Evolutionary conservation across 768 basidiomycete genomes (phyloP).

Genomic region (Candolleomyces aberdarensis): DNA sequence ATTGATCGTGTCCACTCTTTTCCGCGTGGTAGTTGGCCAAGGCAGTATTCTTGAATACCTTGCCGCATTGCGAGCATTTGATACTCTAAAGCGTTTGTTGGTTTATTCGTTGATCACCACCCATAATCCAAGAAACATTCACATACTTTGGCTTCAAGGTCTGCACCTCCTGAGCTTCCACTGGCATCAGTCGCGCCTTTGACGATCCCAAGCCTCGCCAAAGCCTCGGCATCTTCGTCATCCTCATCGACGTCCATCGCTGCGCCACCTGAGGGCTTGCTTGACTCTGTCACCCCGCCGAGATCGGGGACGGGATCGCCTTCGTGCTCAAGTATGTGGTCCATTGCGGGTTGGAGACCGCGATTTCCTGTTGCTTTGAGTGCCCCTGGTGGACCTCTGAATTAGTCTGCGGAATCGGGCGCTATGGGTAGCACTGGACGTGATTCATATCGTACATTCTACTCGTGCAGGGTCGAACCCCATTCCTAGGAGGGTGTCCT

Average conservation of each 20-base stretch:
- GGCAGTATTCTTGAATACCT: slow-evolving; percentile 82
- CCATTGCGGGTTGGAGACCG: slow-evolving; percentile 90
- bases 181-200: slow-evolving; percentile 16
- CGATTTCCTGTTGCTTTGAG: slow-evolving; percentile 78
- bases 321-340: slow-evolving; percentile 81
- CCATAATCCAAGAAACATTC: background rate
- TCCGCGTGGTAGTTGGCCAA: slow-evolving; percentile 92
- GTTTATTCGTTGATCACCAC: background rate
- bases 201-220: slow-evolving; percentile 47
- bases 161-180: slow-evolving; percentile 27
- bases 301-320: slow-evolving; percentile 71
- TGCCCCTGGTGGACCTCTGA: slow-evolving; percentile 59
- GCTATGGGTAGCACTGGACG: slow-evolving; percentile 9
- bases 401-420: slow-evolving; percentile 8
- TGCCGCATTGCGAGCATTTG: slow-evolving; percentile 81
- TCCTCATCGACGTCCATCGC: slow-evolving; percentile 62
- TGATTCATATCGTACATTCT: slow-evolving; percentile 53
- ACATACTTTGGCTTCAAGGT: slow-evolving; percentile 63
- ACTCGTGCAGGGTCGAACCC: slow-evolving; percentile 84
- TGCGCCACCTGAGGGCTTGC: slow-evolving; percentile 18
- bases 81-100: slow-evolving; percentile 52
- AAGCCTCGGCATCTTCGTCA: slow-evolving; percentile 68
- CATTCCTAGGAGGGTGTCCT: slow-evolving; percentile 77
- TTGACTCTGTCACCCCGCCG: slow-evolving; percentile 36
- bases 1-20: slow-evolving; percentile 92